Evolutionary conservation across 306 rosid species (phyloP).

Genomic region (Cucurbita maxima): DNA sequence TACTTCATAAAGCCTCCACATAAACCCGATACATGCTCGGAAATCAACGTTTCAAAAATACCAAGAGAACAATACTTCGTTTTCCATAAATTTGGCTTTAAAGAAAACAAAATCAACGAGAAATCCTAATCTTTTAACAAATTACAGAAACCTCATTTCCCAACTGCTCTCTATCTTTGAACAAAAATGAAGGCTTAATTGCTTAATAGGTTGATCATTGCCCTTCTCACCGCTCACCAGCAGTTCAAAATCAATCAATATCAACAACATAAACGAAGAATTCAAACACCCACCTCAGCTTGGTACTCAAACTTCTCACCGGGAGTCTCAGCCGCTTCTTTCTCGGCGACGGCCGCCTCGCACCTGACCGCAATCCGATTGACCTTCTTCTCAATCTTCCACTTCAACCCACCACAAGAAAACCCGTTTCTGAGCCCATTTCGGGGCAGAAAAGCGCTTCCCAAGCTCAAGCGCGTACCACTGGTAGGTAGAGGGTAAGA

Average conservation of each 20-base stretch:
- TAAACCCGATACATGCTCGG: background rate
- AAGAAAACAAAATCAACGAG: background rate
- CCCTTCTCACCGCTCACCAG: background rate
- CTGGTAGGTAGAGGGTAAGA: constrained; percentile 19
- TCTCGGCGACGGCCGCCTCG: constrained; percentile 77
- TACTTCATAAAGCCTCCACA: background rate
- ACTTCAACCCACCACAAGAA: constrained; percentile 30
- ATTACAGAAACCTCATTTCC: background rate
- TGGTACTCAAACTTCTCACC: constrained; percentile 92
- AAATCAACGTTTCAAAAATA: background rate
- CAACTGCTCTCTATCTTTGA: background rate
- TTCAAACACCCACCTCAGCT: constrained; percentile 68
- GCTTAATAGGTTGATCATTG: background rate
- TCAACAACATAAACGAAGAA: background rate
- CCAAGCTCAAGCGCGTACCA: constrained; percentile 18
- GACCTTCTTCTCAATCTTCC: constrained; percentile 34
- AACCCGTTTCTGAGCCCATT: constrained; percentile 23
- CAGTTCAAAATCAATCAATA: background rate
- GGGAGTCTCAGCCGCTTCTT: constrained; percentile 49
- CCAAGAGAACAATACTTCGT: background rate
- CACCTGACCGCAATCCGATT: constrained; percentile 39
- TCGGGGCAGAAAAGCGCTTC: constrained; percentile 44
- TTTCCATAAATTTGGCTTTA: background rate
- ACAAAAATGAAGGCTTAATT: background rate
- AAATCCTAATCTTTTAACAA: background rate